Conservation (phyloP, 495 filamentous ascomycete species). For the Penicillium silybi region DNA sequence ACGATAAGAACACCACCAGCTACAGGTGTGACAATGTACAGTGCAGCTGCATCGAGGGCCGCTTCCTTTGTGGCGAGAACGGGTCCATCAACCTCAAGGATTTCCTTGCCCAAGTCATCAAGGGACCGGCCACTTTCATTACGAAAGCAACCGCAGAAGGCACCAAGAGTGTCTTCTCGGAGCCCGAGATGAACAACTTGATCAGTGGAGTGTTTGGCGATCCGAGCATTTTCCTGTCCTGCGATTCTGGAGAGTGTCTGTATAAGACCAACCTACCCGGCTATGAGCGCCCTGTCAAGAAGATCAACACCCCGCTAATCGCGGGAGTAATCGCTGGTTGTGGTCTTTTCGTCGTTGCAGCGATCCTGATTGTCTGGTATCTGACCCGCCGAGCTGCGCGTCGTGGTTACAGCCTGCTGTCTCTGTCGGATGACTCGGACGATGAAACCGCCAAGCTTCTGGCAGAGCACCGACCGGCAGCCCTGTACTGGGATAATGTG, state of each 20-base stretch:
- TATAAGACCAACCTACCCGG: conserved; percentile 90
- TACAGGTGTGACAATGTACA: conserved; percentile 81
- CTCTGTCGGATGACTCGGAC: conserved; percentile 80
- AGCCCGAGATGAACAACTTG: conserved; percentile 84
- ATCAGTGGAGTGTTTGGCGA: conserved; percentile 89
- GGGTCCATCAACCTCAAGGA: conserved; percentile 90
- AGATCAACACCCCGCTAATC: conserved; percentile 96
- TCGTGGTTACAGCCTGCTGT: conserved; percentile 67
- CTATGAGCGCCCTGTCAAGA: conserved; percentile 81
- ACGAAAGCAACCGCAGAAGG: conserved; percentile 61
- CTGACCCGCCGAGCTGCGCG: conserved; percentile 64
- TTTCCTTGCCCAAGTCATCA: conserved; percentile 74
- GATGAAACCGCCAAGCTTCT: conserved; percentile 83
- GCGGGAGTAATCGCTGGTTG: conserved; percentile 88
- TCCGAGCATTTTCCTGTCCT: conserved; percentile 76
- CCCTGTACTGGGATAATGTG: conserved; percentile 84
- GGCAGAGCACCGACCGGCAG: conserved; percentile 84
- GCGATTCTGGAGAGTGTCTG: conserved; percentile 85
- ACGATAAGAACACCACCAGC: conserved; percentile 71
- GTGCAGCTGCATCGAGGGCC: conserved; percentile 83
- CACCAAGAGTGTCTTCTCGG: conserved; percentile 69
- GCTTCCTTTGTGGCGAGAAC: conserved; percentile 88
- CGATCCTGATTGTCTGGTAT: conserved; percentile 84
- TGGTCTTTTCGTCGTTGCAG: conserved; percentile 79
- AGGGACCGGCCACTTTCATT: conserved; percentile 79